These are phyloP conservation scores for Erysiphe pulchra DNA, from an alignment of 2,329 filamentous ascomycete genomes.

Conservation along the genomic window DNA sequence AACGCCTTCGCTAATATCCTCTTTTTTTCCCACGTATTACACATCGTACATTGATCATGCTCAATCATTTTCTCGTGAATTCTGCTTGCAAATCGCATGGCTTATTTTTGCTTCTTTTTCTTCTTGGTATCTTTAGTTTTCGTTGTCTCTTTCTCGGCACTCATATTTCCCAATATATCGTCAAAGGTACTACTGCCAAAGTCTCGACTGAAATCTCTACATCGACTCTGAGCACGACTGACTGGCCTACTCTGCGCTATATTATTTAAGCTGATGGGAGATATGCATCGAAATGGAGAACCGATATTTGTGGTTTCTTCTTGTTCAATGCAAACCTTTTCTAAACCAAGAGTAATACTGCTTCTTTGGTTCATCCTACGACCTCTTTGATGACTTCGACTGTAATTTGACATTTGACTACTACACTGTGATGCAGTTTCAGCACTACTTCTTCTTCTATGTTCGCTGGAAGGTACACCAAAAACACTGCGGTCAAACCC, in stretches of 20 bases:
- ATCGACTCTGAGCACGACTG: not conserved
- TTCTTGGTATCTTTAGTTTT: slow-evolving; percentile 5
- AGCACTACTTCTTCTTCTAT: slow-evolving; percentile 3
- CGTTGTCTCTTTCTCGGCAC: slow-evolving; percentile 17
- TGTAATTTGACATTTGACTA: not conserved
- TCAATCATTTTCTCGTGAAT: too few species aligned
- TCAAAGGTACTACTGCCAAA: slow-evolving; percentile 18
- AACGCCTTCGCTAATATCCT: too few species aligned
- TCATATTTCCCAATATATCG: slow-evolving; percentile 19
- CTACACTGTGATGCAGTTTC: not conserved
- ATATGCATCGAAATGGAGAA: not conserved
- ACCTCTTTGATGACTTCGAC: not conserved
- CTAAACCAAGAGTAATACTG: slow-evolving; percentile 11
- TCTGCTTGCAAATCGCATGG: too few species aligned
- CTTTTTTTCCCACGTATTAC: too few species aligned
- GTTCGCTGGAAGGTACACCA: slow-evolving; percentile 3
- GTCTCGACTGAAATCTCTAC: slow-evolving; percentile 1
- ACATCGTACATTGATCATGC: too few species aligned
- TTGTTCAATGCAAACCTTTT: slow-evolving; percentile 8
- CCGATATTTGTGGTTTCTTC: not conserved
- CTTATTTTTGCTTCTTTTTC: not conserved
- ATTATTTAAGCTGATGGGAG: not conserved
- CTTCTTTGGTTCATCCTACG: slow-evolving; percentile 4
- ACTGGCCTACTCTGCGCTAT: not conserved
- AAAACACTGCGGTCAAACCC: slow-evolving; percentile 6